Conservation (phyloP, 768 basidiomycete species). For the Albatrellus ellisii region DNA sequence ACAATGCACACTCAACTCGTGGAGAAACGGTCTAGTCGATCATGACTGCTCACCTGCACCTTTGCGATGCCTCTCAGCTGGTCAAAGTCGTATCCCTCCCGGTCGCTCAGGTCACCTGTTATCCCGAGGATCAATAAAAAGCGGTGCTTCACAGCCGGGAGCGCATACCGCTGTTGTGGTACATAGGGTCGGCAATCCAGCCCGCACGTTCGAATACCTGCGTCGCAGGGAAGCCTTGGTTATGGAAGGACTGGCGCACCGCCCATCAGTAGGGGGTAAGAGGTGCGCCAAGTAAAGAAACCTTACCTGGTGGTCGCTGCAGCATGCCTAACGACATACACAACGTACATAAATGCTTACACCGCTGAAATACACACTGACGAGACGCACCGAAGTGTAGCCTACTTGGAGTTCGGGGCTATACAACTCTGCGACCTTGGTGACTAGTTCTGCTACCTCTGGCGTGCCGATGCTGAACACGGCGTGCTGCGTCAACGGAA, state of each 20-base stretch:
- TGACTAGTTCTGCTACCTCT: slow-evolving; percentile 62
- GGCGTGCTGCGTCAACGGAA: background rate
- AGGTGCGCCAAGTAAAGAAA: background rate
- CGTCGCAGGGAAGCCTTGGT: slow-evolving; percentile 75
- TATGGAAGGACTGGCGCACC: slow-evolving; percentile 50
- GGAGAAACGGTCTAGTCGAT: background rate
- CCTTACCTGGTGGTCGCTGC: slow-evolving; percentile 78
- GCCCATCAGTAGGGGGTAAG: background rate
- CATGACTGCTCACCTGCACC: slow-evolving; percentile 47
- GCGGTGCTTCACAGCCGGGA: too few species aligned
- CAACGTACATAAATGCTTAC: background rate
- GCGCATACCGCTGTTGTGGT: slow-evolving; percentile 63
- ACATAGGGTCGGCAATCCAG: slow-evolving; percentile 79
- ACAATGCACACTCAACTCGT: background rate
- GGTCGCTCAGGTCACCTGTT: slow-evolving; percentile 63
- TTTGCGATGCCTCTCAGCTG: slow-evolving; percentile 79
- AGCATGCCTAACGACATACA: slow-evolving; percentile 45
- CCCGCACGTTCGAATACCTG: slow-evolving; percentile 85
- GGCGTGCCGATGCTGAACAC: slow-evolving; percentile 58
- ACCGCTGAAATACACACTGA: background rate
- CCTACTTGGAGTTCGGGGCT: slow-evolving; percentile 69
- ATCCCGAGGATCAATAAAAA: slow-evolving; percentile 1
- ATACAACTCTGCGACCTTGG: slow-evolving; percentile 67
- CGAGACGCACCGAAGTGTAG: slow-evolving; percentile 36
- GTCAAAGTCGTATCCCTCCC: slow-evolving; percentile 71